Evolutionary conservation across 768 basidiomycete genomes (phyloP), one percentile per base, ranked within the genome.

Genomic region (Agrocybe praecox): DNA sequence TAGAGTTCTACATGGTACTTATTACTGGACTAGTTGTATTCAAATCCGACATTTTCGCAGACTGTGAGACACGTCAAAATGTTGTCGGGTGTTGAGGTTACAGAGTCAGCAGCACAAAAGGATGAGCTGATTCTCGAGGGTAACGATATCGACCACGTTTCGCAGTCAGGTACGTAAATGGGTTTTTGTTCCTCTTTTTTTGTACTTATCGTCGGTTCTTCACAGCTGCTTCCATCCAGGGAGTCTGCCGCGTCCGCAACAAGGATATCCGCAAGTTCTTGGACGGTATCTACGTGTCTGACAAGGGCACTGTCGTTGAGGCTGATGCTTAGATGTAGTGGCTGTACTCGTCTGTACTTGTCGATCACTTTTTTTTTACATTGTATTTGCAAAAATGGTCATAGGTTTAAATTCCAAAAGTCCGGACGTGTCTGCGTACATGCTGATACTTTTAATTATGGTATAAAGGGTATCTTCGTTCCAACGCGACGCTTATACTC

Each of bases 201-300:
- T 11, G 42, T 21, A 45, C 36, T 43, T 42, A 58, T 46, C n/a
- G n/a, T n/a, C n/a, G 46, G 26, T 22, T 56, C 24, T 51, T 2
- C 47, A 18, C 59, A 89, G 94, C 97, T 59, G 97, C 97, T 46
- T 92, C 92, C 42, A 98, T 99, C 72, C 97, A 98, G 73, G 96
- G 96, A 65, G 82, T 90, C 59, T 97, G 94, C 81, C 87, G 89
- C 65, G 97, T 99, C 69, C 90, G 94, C 76, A 97, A 98, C 89
- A 99, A 99, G 83, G 96, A 96, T 83, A 98, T 98, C 78, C 94
- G 96, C 68, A 97, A 98, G 83, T 97, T 98, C 84, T 81, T 97
- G 73, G 93, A 96, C 71, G 91, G 93, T 73, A 85, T 95, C 77
- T 94, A 94, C 66, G 92, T 94, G 59, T 94, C 93, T 34, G 89